These are phyloP conservation scores for Sporothrix phasma DNA, from an alignment of 2,329 filamentous ascomycete genomes.

Conservation along the genomic window DNA sequence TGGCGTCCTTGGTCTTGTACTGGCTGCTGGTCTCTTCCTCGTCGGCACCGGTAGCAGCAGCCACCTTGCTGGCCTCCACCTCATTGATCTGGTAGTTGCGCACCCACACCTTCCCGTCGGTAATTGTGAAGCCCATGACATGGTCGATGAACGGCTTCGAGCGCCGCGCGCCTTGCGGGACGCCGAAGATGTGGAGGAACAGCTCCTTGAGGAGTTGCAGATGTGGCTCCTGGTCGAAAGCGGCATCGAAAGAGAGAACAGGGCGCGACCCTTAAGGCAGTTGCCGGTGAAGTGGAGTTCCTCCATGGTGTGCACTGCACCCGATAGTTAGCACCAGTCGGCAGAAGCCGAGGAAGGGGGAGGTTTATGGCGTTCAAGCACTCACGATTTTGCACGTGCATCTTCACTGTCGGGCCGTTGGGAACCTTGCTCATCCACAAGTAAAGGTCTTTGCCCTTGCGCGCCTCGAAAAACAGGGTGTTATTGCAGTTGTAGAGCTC, in stretches of 20 bases:
- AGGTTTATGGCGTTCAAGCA: slow-evolving; percentile 4
- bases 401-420: slow-evolving; percentile 52
- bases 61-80: slow-evolving; percentile 51
- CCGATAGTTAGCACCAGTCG: background rate
- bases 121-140: slow-evolving; percentile 83
- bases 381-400: slow-evolving; percentile 69
- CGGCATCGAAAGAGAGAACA: slow-evolving; percentile 80
- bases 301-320: slow-evolving; percentile 80
- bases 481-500: slow-evolving; percentile 82
- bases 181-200: slow-evolving; percentile 81
- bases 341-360: background rate
- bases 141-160: slow-evolving; percentile 95
- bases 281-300: slow-evolving; percentile 96
- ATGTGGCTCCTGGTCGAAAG: slow-evolving; percentile 74
- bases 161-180: slow-evolving; percentile 77
- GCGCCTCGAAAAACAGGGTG: slow-evolving; percentile 86
- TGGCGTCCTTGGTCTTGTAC: slow-evolving; percentile 44
- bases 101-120: slow-evolving; percentile 92
- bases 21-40: background rate
- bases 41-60: slow-evolving; percentile 23
- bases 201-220: slow-evolving; percentile 80
- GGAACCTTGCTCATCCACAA: slow-evolving; percentile 87
- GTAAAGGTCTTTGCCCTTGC: slow-evolving; percentile 91
- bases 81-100: slow-evolving; percentile 90
- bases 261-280: slow-evolving; percentile 90